Conservation (phyloP, 2,329 filamentous ascomycete species). For the Talaromyces sp. region DNA sequence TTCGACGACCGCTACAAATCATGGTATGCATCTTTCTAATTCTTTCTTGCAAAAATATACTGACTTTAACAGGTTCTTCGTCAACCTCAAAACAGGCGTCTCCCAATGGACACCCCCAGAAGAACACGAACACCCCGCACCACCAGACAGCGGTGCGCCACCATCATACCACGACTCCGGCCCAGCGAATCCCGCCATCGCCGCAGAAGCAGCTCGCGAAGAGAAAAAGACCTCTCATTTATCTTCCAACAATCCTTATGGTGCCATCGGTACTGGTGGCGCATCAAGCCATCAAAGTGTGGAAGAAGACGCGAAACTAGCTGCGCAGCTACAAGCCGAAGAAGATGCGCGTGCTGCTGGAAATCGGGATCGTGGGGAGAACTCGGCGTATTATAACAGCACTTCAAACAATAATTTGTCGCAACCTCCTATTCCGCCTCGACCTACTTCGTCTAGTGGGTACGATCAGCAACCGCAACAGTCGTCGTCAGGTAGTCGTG, state of each 20-base stretch:
- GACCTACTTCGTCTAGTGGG: not conserved
- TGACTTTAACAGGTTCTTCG: conserved; percentile 68
- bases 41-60: not conserved
- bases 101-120: conserved; percentile 89
- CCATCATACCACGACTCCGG: conserved; percentile 61
- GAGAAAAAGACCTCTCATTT: conserved; percentile 46
- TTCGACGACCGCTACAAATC: conserved; percentile 88
- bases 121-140: conserved; percentile 52
- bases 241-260: conserved; percentile 73
- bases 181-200: conserved; percentile 44
- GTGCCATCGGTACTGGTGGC: conserved; percentile 26
- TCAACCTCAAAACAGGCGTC: conserved; percentile 81
- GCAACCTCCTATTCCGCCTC: conserved; percentile 20
- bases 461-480: conserved; percentile 10
- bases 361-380: conserved; percentile 35
- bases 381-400: conserved; percentile 51
- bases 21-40: conserved; percentile 55
- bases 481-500: conserved; percentile 10
- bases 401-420: conserved; percentile 13
- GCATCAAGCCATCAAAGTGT: conserved; percentile 31
- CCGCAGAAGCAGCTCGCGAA: conserved; percentile 29
- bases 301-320: conserved; percentile 70
- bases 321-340: conserved; percentile 76
- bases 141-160: conserved; percentile 42
- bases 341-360: conserved; percentile 65